Conservation (phyloP, 2,329 filamentous ascomycete genomes). For the Botryotinia convoluta region DNA sequence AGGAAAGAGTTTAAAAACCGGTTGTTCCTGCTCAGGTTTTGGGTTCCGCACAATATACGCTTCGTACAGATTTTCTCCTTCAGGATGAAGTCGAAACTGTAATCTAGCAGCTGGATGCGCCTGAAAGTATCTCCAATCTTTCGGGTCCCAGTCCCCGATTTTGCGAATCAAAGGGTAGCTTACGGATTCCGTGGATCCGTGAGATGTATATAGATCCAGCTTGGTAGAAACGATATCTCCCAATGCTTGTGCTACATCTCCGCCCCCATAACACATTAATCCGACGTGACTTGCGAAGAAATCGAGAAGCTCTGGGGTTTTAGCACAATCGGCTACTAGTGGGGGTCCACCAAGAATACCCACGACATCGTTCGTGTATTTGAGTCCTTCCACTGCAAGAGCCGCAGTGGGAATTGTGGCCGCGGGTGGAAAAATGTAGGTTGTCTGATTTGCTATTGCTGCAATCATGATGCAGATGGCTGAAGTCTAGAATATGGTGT, state of each 20-base stretch:
- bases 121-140: constrained; percentile 1
- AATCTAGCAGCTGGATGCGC: neutral
- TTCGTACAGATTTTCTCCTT: constrained; percentile 19
- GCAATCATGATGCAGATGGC: neutral
- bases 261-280: neutral
- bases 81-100: neutral
- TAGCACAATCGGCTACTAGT: neutral
- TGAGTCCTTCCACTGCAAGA: neutral
- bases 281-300: neutral
- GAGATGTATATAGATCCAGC: neutral
- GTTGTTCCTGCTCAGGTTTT: neutral
- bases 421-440: neutral
- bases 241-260: constrained; percentile 6
- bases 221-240: constrained; percentile 10
- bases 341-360: neutral
- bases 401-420: neutral
- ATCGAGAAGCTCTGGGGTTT: neutral
- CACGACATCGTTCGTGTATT: neutral
- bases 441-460: neutral
- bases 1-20: constrained; percentile 1
- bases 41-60: neutral
- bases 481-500: neutral
- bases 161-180: neutral
- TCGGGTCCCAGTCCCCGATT: neutral
- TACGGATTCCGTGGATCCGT: constrained; percentile 1